Conservation (phyloP, 2,329 filamentous ascomycete genomes). For the Colletotrichum magnum region DNA sequence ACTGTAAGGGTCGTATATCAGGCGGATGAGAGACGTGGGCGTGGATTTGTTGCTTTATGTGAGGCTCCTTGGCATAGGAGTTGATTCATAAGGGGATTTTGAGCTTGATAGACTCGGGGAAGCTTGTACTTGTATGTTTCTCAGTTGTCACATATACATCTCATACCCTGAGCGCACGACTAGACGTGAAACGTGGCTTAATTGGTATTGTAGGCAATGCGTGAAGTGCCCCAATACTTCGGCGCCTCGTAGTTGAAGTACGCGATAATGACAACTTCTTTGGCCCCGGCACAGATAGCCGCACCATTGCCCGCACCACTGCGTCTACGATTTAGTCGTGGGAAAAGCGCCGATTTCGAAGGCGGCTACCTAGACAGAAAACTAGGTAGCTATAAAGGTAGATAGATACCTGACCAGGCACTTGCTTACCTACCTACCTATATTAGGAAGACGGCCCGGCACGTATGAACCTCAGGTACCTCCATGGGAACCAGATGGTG, state of each 20-base stretch:
- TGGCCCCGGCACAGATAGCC: too few species aligned
- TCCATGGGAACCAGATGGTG: too few species aligned
- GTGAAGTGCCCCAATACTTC: neutral
- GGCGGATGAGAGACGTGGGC: slow-evolving; percentile 1
- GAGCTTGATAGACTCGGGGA: slow-evolving; percentile 37
- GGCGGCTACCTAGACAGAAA: too few species aligned
- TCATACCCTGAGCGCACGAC: slow-evolving; percentile 36
- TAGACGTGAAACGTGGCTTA: slow-evolving; percentile 21
- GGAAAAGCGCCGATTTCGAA: neutral
- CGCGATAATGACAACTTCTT: too few species aligned
- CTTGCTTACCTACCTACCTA: neutral
- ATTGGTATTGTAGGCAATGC: too few species aligned
- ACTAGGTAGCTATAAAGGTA: too few species aligned
- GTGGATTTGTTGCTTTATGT: slow-evolving; percentile 18
- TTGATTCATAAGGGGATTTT: slow-evolving; percentile 31
- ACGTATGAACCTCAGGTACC: too few species aligned
- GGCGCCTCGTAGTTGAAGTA: too few species aligned
- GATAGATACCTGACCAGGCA: neutral
- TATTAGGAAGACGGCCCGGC: too few species aligned
- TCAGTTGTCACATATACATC: slow-evolving; percentile 54
- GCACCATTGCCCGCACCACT: slow-evolving; percentile 10
- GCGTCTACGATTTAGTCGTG: neutral
- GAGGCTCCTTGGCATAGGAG: slow-evolving; percentile 11
- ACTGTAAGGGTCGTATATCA: slow-evolving; percentile 65
- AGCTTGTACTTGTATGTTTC: slow-evolving; percentile 59